phyloP scores from a whole-genome alignment of 306 rosid genomes.

The Sphenostylis stenocarpa region DNA sequence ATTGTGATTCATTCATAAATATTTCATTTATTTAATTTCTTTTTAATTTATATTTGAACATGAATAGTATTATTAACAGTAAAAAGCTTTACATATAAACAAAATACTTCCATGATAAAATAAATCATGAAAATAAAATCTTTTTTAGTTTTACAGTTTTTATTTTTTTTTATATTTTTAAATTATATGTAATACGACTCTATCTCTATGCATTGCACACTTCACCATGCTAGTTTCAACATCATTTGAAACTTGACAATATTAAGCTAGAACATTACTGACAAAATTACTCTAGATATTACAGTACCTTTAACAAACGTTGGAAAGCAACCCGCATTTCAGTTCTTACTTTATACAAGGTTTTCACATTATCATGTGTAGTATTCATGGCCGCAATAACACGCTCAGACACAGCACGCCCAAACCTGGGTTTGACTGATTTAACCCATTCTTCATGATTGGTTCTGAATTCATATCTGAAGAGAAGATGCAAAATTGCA shows the following conservation, averaged over 20 bases:
- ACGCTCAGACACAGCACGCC: conserved; percentile 51
- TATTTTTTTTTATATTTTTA: not conserved
- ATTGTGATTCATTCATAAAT: not conserved
- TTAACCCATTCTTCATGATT: conserved; percentile 87
- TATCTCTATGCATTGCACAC: not conserved
- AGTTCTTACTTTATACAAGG: conserved; percentile 71
- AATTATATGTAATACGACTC: not conserved
- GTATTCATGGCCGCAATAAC: conserved; percentile 60
- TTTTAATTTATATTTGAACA: not conserved
- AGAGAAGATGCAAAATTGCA: conserved; percentile 34
- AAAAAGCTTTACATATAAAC: not conserved
- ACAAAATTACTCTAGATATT: conserved; percentile 13
- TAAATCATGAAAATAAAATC: not conserved
- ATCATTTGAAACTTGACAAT: not conserved
- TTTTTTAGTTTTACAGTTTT: not conserved
- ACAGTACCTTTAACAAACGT: conserved; percentile 71
- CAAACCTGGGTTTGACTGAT: conserved; percentile 70
- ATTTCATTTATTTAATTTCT: not conserved
- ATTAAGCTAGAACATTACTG: not conserved
- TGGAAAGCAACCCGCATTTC: conserved; percentile 83
- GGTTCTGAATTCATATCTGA: conserved; percentile 84
- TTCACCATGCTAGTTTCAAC: not conserved
- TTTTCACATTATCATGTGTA: conserved; percentile 61
- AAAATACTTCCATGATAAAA: not conserved
- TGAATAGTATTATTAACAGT: not conserved